Conservation (phyloP, 768 basidiomycete genomes). For the Collybia mongolica region DNA sequence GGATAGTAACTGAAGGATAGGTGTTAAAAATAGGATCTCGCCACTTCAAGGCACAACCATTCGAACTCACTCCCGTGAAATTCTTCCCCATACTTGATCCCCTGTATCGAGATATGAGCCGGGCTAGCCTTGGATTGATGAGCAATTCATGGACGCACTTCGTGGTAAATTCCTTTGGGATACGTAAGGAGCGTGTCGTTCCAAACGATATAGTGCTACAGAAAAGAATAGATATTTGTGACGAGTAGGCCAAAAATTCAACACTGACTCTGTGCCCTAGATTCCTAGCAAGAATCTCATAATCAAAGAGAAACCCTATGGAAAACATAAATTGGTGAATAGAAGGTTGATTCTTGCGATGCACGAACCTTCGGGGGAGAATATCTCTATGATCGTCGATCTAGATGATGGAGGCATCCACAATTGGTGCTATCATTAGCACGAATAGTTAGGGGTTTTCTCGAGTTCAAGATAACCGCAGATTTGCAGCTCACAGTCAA, state of each 20-base stretch:
- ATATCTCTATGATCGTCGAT: slow-evolving; percentile 71
- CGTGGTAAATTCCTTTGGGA: slow-evolving; percentile 25
- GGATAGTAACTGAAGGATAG: slow-evolving; percentile 37
- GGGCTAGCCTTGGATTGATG: no score
- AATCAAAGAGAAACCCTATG: slow-evolving; percentile 38
- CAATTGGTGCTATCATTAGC: slow-evolving; percentile 43
- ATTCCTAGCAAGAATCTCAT: slow-evolving; percentile 39
- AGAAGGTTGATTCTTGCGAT: slow-evolving; percentile 13
- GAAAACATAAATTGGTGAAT: neutral
- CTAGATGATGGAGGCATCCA: slow-evolving; percentile 65
- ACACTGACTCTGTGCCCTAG: slow-evolving; percentile 36
- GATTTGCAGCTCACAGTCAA: slow-evolving; percentile 41
- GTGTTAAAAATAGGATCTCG: neutral
- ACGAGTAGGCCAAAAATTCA: neutral
- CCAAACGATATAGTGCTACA: slow-evolving; percentile 62
- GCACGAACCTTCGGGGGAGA: slow-evolving; percentile 48
- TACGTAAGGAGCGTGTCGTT: slow-evolving; percentile 54
- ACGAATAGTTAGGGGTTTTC: neutral
- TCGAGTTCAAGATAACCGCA: neutral
- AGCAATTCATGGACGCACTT: slow-evolving; percentile 15
- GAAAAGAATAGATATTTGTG: neutral
- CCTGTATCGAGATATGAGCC: slow-evolving; percentile 10
- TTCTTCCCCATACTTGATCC: slow-evolving; percentile 13
- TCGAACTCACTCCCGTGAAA: slow-evolving; percentile 21
- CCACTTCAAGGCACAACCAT: neutral